phyloP scores from a whole-genome alignment of 345 rosid species.

The Barbarea vulgaris region DNA sequence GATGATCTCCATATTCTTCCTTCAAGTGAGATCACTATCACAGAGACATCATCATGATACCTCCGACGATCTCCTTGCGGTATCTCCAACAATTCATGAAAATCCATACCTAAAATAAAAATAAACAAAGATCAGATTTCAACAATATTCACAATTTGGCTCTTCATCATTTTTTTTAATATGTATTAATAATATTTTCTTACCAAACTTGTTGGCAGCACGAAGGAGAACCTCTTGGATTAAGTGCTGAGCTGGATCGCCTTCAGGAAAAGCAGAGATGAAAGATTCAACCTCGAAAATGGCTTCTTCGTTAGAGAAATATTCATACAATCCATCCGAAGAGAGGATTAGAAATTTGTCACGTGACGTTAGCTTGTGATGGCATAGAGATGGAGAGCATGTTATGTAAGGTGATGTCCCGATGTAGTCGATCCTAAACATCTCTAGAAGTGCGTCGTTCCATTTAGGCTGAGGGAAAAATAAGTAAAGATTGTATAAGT shows the following conservation, averaged over 20 bases:
- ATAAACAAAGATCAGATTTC: neutral
- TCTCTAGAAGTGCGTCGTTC: slow-evolving; percentile 85
- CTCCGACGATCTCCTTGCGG: slow-evolving; percentile 89
- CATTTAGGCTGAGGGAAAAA: slow-evolving; percentile 66
- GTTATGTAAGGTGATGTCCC: slow-evolving; percentile 84
- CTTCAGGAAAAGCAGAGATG: slow-evolving; percentile 77
- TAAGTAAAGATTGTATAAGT: neutral
- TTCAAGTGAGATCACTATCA: slow-evolving; percentile 85
- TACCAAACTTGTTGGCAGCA: slow-evolving; percentile 94
- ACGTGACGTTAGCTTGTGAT: slow-evolving; percentile 63
- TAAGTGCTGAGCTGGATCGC: slow-evolving; percentile 96
- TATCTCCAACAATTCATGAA: slow-evolving; percentile 83
- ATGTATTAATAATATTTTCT: neutral
- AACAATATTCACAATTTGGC: neutral
- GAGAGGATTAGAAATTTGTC: slow-evolving; percentile 82
- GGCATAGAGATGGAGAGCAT: slow-evolving; percentile 72
- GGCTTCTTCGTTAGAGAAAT: slow-evolving; percentile 87
- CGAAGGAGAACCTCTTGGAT: slow-evolving; percentile 81
- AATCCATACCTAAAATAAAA: slow-evolving; percentile 68
- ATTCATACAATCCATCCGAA: slow-evolving; percentile 93
- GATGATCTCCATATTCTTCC: slow-evolving; percentile 96
- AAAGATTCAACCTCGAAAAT: slow-evolving; percentile 76
- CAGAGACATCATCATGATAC: slow-evolving; percentile 91
- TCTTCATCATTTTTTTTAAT: neutral
- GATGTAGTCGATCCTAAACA: slow-evolving; percentile 81